phyloP scores from a whole-genome alignment of 2,329 filamentous ascomycete species.

The Colletotrichum tabaci region DNA sequence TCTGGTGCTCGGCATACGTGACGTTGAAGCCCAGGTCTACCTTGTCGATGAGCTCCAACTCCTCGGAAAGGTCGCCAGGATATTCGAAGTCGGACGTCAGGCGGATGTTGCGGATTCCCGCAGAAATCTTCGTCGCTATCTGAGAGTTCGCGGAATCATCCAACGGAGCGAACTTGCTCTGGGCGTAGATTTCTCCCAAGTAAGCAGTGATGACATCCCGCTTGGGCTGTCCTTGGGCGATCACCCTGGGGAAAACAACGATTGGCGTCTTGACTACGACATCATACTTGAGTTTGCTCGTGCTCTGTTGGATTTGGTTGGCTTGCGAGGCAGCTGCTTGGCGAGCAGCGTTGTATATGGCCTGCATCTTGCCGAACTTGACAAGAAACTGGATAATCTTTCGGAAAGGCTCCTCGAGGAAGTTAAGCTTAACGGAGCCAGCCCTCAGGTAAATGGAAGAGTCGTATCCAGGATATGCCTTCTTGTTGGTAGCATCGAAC shows the following conservation, averaged over 20 bases:
- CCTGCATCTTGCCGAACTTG: slow-evolving; percentile 99
- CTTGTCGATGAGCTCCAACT: slow-evolving; percentile 96
- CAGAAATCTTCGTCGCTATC: slow-evolving; percentile 89
- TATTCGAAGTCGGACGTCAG: slow-evolving; percentile 94
- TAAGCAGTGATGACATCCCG: slow-evolving; percentile 93
- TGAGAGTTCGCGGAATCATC: slow-evolving; percentile 82
- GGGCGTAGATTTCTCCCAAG: slow-evolving; percentile 96
- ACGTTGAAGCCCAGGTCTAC: slow-evolving; percentile 95
- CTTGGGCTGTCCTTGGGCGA: slow-evolving; percentile 77
- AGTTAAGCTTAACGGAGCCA: slow-evolving; percentile 96
- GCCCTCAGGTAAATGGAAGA: slow-evolving; percentile 91
- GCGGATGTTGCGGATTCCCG: slow-evolving; percentile 92
- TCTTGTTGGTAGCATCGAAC: slow-evolving; percentile 79
- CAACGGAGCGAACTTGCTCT: slow-evolving; percentile 90
- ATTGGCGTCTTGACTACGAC: slow-evolving; percentile 95
- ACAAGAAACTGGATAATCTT: slow-evolving; percentile 99
- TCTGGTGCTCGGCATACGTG: slow-evolving; percentile 89
- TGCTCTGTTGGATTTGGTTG: slow-evolving; percentile 91
- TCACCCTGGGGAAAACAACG: slow-evolving; percentile 89
- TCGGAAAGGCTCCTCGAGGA: slow-evolving; percentile 95
- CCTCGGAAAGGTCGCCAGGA: slow-evolving; percentile 78
- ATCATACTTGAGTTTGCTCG: slow-evolving; percentile 93
- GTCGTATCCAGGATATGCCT: slow-evolving; percentile 93
- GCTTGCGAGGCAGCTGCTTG: slow-evolving; percentile 96
- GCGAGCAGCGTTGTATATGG: slow-evolving; percentile 96